A percentile compares a stretch with the other conserved stretches of the same genome.
phyloP scores from a whole-genome alignment of 2,329 filamentous ascomycete species.

The Sphaerulina populicola region DNA sequence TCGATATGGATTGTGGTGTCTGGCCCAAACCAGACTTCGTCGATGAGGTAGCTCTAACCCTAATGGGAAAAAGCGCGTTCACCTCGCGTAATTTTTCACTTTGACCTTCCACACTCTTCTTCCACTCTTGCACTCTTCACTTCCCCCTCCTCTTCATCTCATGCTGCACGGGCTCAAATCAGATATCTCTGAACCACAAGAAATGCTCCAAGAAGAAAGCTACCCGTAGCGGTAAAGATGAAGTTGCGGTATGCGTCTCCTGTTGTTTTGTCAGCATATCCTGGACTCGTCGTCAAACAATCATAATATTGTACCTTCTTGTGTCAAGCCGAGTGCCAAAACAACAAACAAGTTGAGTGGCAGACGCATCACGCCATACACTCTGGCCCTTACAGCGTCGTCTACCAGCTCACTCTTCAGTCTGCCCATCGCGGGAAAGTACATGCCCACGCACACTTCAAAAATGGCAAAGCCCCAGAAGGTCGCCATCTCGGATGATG shows the following conservation, averaged over 20 bases:
- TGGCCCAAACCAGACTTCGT: too few relatives aligned
- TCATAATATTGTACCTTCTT: conserved; percentile 27
- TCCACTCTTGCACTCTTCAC: too few relatives aligned
- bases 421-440: conserved; percentile 50
- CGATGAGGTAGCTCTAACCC: too few relatives aligned
- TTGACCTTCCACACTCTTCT: too few relatives aligned
- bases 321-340: conserved; percentile 41
- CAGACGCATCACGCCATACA: conserved; percentile 52
- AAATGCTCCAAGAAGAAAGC: conserved; percentile 12
- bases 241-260: conserved; percentile 13
- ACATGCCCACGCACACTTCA: conserved; percentile 51
- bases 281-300: neutral
- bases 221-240: conserved; percentile 14
- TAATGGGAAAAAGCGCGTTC: too few relatives aligned
- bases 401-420: conserved; percentile 50
- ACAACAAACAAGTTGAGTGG: conserved; percentile 53
- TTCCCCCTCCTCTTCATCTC: too few relatives aligned
- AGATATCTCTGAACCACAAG: conserved; percentile 11
- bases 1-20: too few relatives aligned
- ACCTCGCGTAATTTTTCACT: too few relatives aligned
- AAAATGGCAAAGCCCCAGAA: conserved; percentile 53
- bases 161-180: neutral
- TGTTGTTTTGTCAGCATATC: conserved; percentile 2
- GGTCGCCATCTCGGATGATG: conserved; percentile 38
- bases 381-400: conserved; percentile 46